These are phyloP conservation scores for Setaria italica DNA, from an alignment of 202 grass and related monocot species.

Conservation along the genomic window DNA sequence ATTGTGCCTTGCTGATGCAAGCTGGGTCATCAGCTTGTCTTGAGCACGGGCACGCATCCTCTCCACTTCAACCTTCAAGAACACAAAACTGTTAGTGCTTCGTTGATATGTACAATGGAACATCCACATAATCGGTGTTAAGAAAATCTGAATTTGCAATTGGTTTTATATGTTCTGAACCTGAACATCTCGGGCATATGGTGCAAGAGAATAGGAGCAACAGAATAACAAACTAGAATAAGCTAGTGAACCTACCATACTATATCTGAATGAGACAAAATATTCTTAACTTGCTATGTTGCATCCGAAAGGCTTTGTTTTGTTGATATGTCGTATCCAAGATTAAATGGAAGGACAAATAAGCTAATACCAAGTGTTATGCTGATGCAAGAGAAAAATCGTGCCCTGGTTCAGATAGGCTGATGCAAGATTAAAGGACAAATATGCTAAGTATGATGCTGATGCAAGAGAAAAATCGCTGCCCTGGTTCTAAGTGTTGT, in stretches of 20 bases:
- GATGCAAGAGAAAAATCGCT: background rate
- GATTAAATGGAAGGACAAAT: background rate
- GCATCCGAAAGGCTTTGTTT: background rate
- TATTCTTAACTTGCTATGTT: background rate
- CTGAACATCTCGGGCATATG: background rate
- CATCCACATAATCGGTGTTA: background rate
- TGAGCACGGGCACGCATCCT: slow-evolving; percentile 76
- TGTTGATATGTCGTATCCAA: background rate
- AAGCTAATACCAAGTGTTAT: background rate
- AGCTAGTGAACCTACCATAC: background rate
- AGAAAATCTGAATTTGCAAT: background rate
- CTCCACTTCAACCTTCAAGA: slow-evolving; percentile 82
- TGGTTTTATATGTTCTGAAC: background rate
- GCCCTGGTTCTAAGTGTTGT: background rate
- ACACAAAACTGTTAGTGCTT: background rate
- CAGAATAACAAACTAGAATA: background rate
- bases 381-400: background rate
- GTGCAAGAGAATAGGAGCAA: background rate
- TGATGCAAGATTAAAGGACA: too few species aligned
- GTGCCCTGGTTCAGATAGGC: background rate
- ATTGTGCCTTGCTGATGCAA: slow-evolving; percentile 68
- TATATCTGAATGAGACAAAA: too few species aligned
- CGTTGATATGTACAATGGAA: background rate
- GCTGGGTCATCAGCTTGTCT: slow-evolving; percentile 81
- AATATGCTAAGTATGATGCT: too few species aligned